These are phyloP conservation scores for Phytophthora cactorum DNA, from an alignment of 352 stramenopile genomes.

Conservation along the genomic window DNA sequence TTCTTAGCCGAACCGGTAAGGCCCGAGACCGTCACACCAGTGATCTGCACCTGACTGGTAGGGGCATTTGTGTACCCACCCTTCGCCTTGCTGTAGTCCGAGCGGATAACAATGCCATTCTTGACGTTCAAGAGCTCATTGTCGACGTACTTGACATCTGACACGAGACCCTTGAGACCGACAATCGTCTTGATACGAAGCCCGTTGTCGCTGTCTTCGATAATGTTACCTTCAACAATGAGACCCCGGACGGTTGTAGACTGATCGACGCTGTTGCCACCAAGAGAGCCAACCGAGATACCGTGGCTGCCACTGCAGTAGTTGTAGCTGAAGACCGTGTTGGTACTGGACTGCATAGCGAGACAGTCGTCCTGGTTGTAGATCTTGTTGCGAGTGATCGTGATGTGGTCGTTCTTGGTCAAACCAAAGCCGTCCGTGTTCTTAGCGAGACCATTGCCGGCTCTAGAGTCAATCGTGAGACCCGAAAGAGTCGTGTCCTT, in stretches of 20 bases:
- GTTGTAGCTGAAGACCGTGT: conserved; percentile 31
- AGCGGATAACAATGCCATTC: conserved; percentile 25
- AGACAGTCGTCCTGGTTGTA: conserved; percentile 30
- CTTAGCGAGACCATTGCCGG: conserved; percentile 12
- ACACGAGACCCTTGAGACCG: conserved; percentile 20
- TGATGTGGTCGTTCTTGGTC: conserved; percentile 36
- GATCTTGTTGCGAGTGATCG: conserved; percentile 39
- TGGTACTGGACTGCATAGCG: conserved; percentile 16
- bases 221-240: conserved; percentile 26
- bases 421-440: conserved; percentile 38
- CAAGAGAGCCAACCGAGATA: conserved; percentile 44
- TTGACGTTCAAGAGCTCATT: conserved; percentile 26
- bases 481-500: conserved; percentile 26
- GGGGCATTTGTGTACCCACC: conserved; percentile 30
- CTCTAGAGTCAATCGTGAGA: conserved; percentile 20
- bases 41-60: conserved; percentile 38
- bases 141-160: conserved; percentile 18
- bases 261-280: conserved; percentile 26
- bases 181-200: conserved; percentile 36
- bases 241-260: conserved; percentile 35
- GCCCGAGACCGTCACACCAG: conserved; percentile 27
- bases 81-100: conserved; percentile 44
- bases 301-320: conserved; percentile 30
- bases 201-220: conserved; percentile 32
- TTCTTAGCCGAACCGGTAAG: conserved; percentile 38